Conservation (phyloP, 2,329 filamentous ascomycete species). For the Annulohypoxylon truncatum region DNA sequence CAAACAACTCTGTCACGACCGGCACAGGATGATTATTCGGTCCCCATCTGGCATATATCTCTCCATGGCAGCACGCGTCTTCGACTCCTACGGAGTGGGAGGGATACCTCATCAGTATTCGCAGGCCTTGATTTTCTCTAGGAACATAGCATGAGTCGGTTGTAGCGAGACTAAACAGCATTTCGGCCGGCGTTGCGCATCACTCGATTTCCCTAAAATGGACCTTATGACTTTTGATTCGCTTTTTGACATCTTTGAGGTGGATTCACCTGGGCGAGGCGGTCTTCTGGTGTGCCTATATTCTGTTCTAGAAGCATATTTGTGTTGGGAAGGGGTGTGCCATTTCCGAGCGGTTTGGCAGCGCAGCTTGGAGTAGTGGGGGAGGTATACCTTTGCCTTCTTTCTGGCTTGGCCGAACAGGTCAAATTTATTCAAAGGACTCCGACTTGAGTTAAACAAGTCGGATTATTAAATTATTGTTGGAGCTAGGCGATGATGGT, state of each 20-base stretch:
- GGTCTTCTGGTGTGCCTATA: constrained; percentile 37
- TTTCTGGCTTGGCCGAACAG: constrained; percentile 39
- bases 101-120: constrained; percentile 32
- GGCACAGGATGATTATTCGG: constrained; percentile 54
- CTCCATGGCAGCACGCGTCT: constrained; percentile 37
- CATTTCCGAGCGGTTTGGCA: constrained; percentile 38
- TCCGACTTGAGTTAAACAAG: constrained; percentile 20
- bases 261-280: constrained; percentile 31
- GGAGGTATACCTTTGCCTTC: constrained; percentile 39
- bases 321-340: constrained; percentile 38
- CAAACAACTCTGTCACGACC: constrained; percentile 61
- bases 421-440: constrained; percentile 24
- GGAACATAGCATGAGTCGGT: constrained; percentile 47
- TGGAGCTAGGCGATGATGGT: constrained; percentile 19
- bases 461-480: constrained; percentile 27
- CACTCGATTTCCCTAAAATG: constrained; percentile 34
- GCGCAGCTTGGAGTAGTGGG: constrained; percentile 49
- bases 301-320: constrained; percentile 42
- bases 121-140: constrained; percentile 40
- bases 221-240: constrained; percentile 39
- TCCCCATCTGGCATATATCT: constrained; percentile 43
- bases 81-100: constrained; percentile 39
- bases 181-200: constrained; percentile 50
- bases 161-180: constrained; percentile 48
- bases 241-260: constrained; percentile 32